phyloP scores from a whole-genome alignment of 495 filamentous ascomycete genomes.

The Cercophora samala region DNA sequence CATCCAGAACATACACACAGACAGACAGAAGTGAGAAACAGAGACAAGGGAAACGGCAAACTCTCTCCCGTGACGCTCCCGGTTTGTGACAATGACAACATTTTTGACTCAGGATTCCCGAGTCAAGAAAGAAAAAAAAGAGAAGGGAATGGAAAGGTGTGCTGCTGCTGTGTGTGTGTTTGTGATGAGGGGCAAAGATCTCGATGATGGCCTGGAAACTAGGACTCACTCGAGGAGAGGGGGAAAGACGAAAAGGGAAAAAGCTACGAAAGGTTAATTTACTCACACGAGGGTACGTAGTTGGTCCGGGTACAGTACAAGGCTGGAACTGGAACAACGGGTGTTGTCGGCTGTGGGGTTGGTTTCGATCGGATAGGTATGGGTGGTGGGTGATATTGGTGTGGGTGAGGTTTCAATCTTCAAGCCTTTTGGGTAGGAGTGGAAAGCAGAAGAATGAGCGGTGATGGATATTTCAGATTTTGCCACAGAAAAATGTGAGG shows the following conservation, averaged over 20 bases:
- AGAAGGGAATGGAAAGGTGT: neutral
- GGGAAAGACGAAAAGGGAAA: neutral
- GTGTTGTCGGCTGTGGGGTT: neutral
- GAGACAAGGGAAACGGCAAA: too few species aligned
- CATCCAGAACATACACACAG: too few species aligned
- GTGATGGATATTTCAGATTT: neutral
- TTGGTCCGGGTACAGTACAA: neutral
- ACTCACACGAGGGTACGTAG: neutral
- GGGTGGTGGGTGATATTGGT: neutral
- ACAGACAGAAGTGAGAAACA: too few species aligned
- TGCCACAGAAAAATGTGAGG: neutral
- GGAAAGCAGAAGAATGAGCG: neutral
- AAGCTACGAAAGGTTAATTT: neutral
- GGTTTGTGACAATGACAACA: too few species aligned
- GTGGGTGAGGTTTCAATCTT: neutral
- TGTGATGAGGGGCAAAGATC: neutral
- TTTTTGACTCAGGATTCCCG: too few species aligned
- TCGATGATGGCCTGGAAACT: neutral
- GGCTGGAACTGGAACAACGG: neutral
- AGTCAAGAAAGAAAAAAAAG: too few species aligned
- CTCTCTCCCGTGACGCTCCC: too few species aligned
- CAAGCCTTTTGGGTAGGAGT: too few species aligned
- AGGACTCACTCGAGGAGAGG: neutral
- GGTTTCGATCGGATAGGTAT: neutral
- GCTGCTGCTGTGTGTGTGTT: too few species aligned